These are phyloP conservation scores for Dissophora ornata DNA, from an alignment of 192 early-diverging fungal genomes.

Conservation along the genomic window DNA sequence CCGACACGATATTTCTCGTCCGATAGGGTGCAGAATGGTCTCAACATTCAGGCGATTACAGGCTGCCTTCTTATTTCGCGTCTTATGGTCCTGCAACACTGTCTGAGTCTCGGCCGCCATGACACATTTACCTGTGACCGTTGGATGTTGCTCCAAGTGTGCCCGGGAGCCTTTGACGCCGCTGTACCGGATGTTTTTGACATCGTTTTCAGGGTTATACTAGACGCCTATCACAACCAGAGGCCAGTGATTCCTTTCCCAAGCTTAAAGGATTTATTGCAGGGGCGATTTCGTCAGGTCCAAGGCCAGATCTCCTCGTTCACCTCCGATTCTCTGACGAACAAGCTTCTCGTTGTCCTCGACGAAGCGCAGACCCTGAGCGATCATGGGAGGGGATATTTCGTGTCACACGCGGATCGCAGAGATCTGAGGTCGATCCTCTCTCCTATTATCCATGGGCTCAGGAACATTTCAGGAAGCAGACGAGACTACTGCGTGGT, in stretches of 20 bases:
- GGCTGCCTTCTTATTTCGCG: slow-evolving; percentile 42
- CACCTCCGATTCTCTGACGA: slow-evolving; percentile 14
- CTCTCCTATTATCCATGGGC: slow-evolving; percentile 39
- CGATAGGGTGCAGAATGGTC: slow-evolving; percentile 45
- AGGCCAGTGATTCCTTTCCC: slow-evolving; percentile 14
- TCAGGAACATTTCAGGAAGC: slow-evolving; percentile 27
- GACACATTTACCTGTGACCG: slow-evolving; percentile 50
- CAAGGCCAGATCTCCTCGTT: slow-evolving; percentile 27
- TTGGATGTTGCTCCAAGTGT: slow-evolving; percentile 53
- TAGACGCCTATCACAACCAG: slow-evolving; percentile 24
- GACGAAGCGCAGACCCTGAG: slow-evolving; percentile 44
- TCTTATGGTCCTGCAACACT: slow-evolving; percentile 43
- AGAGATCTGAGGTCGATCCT: slow-evolving; percentile 26
- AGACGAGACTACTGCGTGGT: slow-evolving; percentile 27
- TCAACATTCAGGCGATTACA: slow-evolving; percentile 42
- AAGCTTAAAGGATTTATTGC: slow-evolving; percentile 26
- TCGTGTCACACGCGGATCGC: slow-evolving; percentile 30
- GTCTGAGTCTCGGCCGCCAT: slow-evolving; percentile 36
- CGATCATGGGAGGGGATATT: slow-evolving; percentile 29
- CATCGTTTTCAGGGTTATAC: slow-evolving; percentile 28
- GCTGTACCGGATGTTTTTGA: slow-evolving; percentile 45
- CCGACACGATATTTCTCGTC: slow-evolving; percentile 38
- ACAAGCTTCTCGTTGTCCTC: slow-evolving; percentile 39
- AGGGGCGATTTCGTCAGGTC: slow-evolving; percentile 27
- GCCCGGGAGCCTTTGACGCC: slow-evolving; percentile 46